Conservation (phyloP, 352 stramenopile genomes). For the Phytophthora tentaculata region DNA sequence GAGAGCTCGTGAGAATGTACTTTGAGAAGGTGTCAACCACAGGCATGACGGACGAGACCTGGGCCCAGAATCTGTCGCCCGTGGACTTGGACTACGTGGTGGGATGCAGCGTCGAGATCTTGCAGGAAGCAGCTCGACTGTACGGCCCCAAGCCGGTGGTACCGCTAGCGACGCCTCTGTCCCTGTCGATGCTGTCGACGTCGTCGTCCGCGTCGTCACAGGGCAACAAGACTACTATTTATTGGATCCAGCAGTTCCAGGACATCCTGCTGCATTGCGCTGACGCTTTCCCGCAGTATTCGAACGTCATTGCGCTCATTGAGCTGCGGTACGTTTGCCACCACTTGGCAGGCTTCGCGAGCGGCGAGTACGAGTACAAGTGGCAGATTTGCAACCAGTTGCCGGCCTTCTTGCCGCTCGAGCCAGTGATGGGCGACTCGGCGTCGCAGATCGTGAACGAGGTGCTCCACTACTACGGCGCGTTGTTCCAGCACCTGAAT, state of each 20-base stretch:
- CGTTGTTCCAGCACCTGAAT: conserved; percentile 68
- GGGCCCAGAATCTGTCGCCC: conserved; percentile 45
- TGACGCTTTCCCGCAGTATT: conserved; percentile 73
- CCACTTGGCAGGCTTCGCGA: conserved; percentile 72
- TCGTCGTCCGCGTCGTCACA: conserved; percentile 49
- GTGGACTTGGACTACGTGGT: conserved; percentile 64
- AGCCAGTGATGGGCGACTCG: conserved; percentile 61
- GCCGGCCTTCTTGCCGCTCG: conserved; percentile 45
- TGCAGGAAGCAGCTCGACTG: conserved; percentile 76
- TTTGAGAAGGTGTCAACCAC: conserved; percentile 85
- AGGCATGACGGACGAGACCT: conserved; percentile 68
- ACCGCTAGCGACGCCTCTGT: conserved; percentile 41
- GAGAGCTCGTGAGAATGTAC: conserved; percentile 74
- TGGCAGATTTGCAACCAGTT: conserved; percentile 84
- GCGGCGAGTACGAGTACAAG: conserved; percentile 61
- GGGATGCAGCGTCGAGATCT: conserved; percentile 68
- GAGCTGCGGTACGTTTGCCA: conserved; percentile 87
- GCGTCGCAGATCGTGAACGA: conserved; percentile 76
- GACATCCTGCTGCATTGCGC: conserved; percentile 69
- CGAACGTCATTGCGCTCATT: conserved; percentile 69
- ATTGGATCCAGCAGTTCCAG: conserved; percentile 86
- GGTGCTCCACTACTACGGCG: conserved; percentile 78
- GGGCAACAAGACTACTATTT: conserved; percentile 62
- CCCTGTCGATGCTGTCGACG: conserved; percentile 44
- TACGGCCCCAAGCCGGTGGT: conserved; percentile 61